Conservation (phyloP, 345 rosid genomes). For the Boechera retrofracta region DNA sequence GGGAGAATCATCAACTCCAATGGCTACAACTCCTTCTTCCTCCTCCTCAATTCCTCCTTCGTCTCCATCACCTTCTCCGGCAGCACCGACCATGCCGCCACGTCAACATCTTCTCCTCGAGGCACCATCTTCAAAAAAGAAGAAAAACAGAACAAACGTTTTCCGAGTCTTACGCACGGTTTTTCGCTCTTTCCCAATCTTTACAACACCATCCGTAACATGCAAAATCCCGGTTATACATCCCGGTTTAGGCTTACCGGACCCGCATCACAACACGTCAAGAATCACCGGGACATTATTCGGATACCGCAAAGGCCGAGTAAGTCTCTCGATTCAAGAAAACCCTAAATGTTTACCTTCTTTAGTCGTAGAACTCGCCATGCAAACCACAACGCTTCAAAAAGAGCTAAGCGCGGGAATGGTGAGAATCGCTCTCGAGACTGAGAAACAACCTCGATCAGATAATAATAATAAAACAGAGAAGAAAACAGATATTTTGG, state of each 20-base stretch:
- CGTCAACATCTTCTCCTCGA: slow-evolving; percentile 47
- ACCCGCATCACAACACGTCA: slow-evolving; percentile 39
- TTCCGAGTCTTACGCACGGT: slow-evolving; percentile 61
- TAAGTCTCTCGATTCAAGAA: slow-evolving; percentile 53
- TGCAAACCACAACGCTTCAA: slow-evolving; percentile 49
- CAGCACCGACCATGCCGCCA: background rate
- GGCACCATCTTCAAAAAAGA: slow-evolving; percentile 53
- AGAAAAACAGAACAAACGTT: slow-evolving; percentile 50
- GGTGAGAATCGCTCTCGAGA: slow-evolving; percentile 57
- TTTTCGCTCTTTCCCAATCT: slow-evolving; percentile 77
- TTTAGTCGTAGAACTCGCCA: slow-evolving; percentile 52
- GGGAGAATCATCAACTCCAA: slow-evolving; percentile 11
- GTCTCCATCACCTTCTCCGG: slow-evolving; percentile 1
- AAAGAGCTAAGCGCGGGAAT: slow-evolving; percentile 52
- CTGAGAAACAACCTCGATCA: slow-evolving; percentile 47
- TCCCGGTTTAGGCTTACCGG: slow-evolving; percentile 45
- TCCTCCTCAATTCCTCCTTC: slow-evolving; percentile 28
- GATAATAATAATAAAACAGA: slow-evolving; percentile 25
- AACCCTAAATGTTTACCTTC: slow-evolving; percentile 50
- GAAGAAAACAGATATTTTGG: slow-evolving; percentile 40
- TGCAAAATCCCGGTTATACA: slow-evolving; percentile 64
- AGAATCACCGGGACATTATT: slow-evolving; percentile 55
- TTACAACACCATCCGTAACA: slow-evolving; percentile 46
- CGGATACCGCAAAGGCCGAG: slow-evolving; percentile 55
- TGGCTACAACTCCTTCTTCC: slow-evolving; percentile 17